Conservation (phyloP, 495 filamentous ascomycete genomes). For the Penicillium robsamsonii region DNA sequence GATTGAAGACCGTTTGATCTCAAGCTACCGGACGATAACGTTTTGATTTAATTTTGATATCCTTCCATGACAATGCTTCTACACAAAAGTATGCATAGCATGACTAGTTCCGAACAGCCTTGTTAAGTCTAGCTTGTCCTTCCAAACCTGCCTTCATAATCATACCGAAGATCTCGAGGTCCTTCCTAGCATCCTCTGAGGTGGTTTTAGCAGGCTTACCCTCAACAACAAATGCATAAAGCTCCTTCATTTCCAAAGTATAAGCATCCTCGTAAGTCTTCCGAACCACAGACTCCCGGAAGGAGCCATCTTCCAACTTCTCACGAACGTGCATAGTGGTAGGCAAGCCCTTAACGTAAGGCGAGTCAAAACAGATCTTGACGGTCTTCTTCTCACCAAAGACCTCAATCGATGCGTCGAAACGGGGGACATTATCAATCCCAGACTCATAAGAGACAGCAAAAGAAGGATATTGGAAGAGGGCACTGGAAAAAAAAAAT, state of each 20-base stretch:
- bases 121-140: constrained; percentile 6
- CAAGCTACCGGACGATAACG: not conserved
- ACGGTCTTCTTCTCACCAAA: constrained; percentile 44
- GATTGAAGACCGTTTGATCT: not conserved
- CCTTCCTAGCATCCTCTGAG: constrained; percentile 39
- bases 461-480: constrained; percentile 30
- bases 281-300: constrained; percentile 25
- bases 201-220: constrained; percentile 46
- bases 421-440: constrained; percentile 44
- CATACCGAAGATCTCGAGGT: constrained; percentile 32
- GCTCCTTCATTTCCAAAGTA: constrained; percentile 42
- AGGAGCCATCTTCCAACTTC: constrained; percentile 27
- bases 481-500: constrained; percentile 1
- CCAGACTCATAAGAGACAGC: constrained; percentile 50
- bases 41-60: not conserved
- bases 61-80: not conserved
- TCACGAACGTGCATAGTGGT: constrained; percentile 41
- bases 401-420: constrained; percentile 50
- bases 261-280: constrained; percentile 48
- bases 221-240: constrained; percentile 35
- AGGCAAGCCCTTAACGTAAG: constrained; percentile 50
- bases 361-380: constrained; percentile 42
- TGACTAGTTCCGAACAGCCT: not conserved
- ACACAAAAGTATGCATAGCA: not conserved
- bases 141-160: constrained; percentile 26